These are phyloP conservation scores for Bryoerythrophyllum caledonicum DNA, from an alignment of 225 moss, liverwort and hornwort genomes.

Conservation along the genomic window DNA sequence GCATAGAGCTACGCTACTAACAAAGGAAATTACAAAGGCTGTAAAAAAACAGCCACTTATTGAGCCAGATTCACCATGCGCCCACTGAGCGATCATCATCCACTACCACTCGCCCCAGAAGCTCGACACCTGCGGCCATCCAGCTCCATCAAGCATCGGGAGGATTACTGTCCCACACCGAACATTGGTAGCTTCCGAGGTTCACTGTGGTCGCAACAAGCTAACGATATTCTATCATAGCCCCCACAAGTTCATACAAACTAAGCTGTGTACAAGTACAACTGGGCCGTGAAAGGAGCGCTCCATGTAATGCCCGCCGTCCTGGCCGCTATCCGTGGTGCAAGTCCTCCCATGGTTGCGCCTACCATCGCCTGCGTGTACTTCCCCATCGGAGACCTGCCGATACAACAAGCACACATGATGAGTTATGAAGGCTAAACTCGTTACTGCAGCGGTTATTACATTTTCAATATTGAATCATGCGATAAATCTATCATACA, in stretches of 20 bases:
- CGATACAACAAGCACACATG: not conserved
- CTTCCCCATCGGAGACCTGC: constrained; percentile 27
- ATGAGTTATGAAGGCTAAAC: not conserved
- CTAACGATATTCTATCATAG: not conserved
- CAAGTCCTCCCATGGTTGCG: constrained; percentile 37
- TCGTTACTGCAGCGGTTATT: no score
- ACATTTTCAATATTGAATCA: no score
- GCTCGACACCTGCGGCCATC: constrained; percentile 45
- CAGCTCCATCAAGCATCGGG: constrained; percentile 39
- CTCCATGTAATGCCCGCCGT: constrained; percentile 10
- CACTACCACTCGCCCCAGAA: constrained; percentile 13
- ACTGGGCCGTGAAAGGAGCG: constrained; percentile 34
- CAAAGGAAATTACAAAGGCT: not conserved
- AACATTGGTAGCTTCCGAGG: constrained; percentile 5
- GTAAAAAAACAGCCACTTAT: not conserved
- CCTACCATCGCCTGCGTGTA: constrained; percentile 26
- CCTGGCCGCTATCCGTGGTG: constrained; percentile 22
- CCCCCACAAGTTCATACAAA: not conserved
- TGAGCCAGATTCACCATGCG: not conserved
- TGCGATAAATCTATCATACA: no score
- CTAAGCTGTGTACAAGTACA: constrained; percentile 23
- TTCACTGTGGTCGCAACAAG: not conserved
- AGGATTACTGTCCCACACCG: not conserved
- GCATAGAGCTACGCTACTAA: not conserved
- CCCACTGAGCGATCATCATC: not conserved